phyloP scores from a whole-genome alignment of 345 rosid species.

The Heritiera littoralis region DNA sequence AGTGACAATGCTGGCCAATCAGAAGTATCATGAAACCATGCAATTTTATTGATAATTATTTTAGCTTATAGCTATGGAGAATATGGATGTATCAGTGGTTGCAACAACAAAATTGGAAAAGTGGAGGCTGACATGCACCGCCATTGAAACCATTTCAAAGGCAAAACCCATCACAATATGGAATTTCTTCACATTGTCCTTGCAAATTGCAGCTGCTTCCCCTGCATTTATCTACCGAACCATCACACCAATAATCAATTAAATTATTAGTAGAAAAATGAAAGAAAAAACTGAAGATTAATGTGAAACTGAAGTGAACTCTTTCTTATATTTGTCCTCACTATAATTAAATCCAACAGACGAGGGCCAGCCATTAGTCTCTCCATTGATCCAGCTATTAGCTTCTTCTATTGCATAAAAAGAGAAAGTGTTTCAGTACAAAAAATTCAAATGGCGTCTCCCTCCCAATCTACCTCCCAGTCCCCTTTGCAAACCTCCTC shows the following conservation, averaged over 20 bases:
- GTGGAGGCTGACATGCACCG: background rate
- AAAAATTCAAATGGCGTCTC: too few species aligned
- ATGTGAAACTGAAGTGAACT: too few species aligned
- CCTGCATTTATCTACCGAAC: background rate
- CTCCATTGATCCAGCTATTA: too few species aligned
- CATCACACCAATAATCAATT: background rate
- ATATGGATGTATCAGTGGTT: background rate
- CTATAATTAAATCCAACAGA: too few species aligned
- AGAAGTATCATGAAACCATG: background rate
- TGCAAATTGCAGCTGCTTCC: background rate
- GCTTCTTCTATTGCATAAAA: too few species aligned
- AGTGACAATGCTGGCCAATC: background rate
- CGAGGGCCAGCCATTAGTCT: too few species aligned
- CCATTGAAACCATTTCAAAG: background rate
- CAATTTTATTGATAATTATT: background rate
- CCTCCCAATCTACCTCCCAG: too few species aligned
- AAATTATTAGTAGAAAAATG: background rate
- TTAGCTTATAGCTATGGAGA: background rate
- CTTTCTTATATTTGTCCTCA: too few species aligned
- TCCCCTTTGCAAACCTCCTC: too few species aligned
- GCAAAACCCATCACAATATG: slow-evolving; percentile 3
- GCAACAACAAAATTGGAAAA: slow-evolving; percentile 12
- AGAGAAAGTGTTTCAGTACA: too few species aligned
- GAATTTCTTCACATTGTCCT: slow-evolving; percentile 8
- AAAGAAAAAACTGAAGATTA: background rate